Evolutionary conservation across 305 asterid species (phyloP).

Genomic region (Solanum aculeatissimum): DNA sequence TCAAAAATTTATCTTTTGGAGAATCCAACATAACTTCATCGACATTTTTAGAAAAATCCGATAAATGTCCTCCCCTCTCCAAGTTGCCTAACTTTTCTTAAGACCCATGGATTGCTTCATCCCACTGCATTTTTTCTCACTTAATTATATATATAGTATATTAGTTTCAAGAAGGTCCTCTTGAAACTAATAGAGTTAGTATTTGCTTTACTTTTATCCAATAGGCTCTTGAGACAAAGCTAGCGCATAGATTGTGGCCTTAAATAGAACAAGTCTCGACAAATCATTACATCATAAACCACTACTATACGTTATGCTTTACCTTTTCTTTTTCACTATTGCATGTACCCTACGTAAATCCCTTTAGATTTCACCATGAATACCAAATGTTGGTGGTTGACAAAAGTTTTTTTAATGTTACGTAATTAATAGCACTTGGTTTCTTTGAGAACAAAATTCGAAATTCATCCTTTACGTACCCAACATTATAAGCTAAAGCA

Average conservation of each 20-base stretch:
- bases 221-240: constrained; percentile 3
- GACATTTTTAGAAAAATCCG: background rate
- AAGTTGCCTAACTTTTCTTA: constrained; percentile 7
- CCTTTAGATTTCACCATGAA: constrained; percentile 8
- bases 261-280: constrained; percentile 12
- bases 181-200: constrained; percentile 3
- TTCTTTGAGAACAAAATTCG: background rate
- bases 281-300: constrained; percentile 29
- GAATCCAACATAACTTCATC: background rate
- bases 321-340: constrained; percentile 3
- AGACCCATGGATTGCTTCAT: constrained; percentile 23
- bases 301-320: background rate
- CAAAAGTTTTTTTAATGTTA: background rate
- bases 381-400: constrained; percentile 11
- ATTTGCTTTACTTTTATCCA: background rate
- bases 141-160: background rate
- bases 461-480: constrained; percentile 1
- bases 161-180: background rate
- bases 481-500: background rate
- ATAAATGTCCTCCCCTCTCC: constrained; percentile 7
- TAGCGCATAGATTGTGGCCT: constrained; percentile 11
- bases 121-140: constrained; percentile 15
- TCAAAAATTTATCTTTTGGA: background rate
- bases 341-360: background rate
- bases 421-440: background rate